Base-by-base conservation (phyloP, 345 rosid genomes). In the Passiflora organensis region DNA sequence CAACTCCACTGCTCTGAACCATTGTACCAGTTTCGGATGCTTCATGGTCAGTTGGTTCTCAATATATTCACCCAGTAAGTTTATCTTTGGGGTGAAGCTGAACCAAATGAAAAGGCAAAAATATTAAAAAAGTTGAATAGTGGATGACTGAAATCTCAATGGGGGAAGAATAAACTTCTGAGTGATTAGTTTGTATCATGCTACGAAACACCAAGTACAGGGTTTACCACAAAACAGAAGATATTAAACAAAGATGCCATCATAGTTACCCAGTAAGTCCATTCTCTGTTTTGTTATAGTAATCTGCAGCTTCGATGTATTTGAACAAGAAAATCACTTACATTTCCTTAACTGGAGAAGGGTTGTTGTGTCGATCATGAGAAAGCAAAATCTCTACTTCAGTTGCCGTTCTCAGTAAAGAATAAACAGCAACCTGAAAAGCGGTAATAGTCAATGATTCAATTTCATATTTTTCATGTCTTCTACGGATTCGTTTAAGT, bases 321-420 rank as follows among this genome's bases (percentile, higher is more conserved):
- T 28, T 47, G 48, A 32, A 67, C 15, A 20, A 54, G 14, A 46
- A 19, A 36, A 41, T 22, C 34, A 66, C 86, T 71, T 64, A 82
- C 87, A 80, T 80, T 24, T 74, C 69, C 59, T 55, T 67, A 60
- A 72, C 85, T 23, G 78, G 85, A 12, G 72, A 72, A 32, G 71
- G 73, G 55, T 70, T 68, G 65, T 66, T 67, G 45, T 62, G 65
- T 64, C 83, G 85, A 39, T 82, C 87, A 46, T 51, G 77, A 44
- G 87, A 78, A 21, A 84, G 85, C 79, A 82, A 78, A 32, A 55
- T 59, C 78, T 84, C 91, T 61, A 80, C 80, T 62, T 80, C 87
- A 37, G 80, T 72, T 47, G 72, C 80, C 16, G 79, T 82, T 65
- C 64, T 77, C 70, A 82, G 43, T 75, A 82, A 70, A 51, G 80